Percentiles rank a stretch among this genome's conserved stretches.
Conservation (phyloP, 306 rosid species). For the Purshia tridentata region DNA sequence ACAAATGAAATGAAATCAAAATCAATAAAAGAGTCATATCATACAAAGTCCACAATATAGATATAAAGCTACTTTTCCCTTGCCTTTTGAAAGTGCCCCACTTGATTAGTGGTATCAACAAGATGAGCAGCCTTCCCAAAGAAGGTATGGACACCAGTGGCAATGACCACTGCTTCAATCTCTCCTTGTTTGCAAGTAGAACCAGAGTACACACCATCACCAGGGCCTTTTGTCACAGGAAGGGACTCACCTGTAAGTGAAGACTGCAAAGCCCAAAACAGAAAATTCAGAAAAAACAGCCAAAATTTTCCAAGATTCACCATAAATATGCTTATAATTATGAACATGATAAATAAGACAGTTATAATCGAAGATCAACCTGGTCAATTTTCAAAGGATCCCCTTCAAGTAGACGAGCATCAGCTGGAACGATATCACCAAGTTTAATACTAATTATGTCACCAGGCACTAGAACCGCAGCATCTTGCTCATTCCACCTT, state of each 20-base stretch:
- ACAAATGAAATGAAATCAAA: slow-evolving; percentile 18
- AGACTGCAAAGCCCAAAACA: slow-evolving; percentile 61
- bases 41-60: not conserved
- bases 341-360: not conserved
- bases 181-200: slow-evolving; percentile 99
- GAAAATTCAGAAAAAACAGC: slow-evolving; percentile 8
- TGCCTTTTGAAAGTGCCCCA: slow-evolving; percentile 97
- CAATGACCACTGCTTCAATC: slow-evolving; percentile 94
- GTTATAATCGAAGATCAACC: slow-evolving; percentile 33
- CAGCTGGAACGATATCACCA: slow-evolving; percentile 91
- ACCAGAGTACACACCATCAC: slow-evolving; percentile 96
- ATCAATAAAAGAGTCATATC: not conserved
- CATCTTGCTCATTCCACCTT: slow-evolving; percentile 93
- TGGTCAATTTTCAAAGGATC: slow-evolving; percentile 97
- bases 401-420: slow-evolving; percentile 96
- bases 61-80: slow-evolving; percentile 15
- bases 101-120: slow-evolving; percentile 93
- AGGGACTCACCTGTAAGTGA: slow-evolving; percentile 96
- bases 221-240: slow-evolving; percentile 95
- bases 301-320: not conserved
- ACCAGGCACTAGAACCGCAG: slow-evolving; percentile 82
- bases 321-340: not conserved
- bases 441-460: slow-evolving; percentile 86
- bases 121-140: slow-evolving; percentile 99
- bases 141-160: slow-evolving; percentile 97